These are phyloP conservation scores for Anthracocystis walkeri DNA, from an alignment of 1,284 basidiomycete genomes.

Conservation along the genomic window DNA sequence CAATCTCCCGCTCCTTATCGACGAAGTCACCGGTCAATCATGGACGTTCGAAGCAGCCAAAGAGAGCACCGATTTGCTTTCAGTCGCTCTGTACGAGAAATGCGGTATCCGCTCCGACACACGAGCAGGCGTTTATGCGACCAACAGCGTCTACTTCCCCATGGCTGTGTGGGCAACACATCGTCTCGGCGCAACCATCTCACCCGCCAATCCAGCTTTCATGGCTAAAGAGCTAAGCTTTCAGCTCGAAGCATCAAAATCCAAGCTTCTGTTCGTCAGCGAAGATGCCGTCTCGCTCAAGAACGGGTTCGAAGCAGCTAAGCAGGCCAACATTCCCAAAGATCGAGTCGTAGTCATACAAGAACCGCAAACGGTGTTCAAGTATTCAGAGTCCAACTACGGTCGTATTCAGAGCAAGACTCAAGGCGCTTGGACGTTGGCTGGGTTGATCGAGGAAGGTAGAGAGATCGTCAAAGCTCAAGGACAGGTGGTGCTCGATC, in stretches of 20 bases:
- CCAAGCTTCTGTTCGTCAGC: conserved; percentile 76
- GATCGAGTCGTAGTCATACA: conserved; percentile 66
- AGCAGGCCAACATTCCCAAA: conserved; percentile 73
- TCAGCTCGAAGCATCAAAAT: conserved; percentile 72
- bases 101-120: conserved; percentile 46
- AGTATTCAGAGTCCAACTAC: conserved; percentile 43
- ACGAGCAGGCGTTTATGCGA: conserved; percentile 47
- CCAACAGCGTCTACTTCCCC: conserved; percentile 75
- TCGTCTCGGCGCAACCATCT: conserved; percentile 78
- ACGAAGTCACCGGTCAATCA: conserved; percentile 52
- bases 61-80: conserved; percentile 50
- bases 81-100: conserved; percentile 25
- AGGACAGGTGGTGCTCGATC: conserved; percentile 71
- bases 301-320: conserved; percentile 74
- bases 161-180: conserved; percentile 81
- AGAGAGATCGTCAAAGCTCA: conserved; percentile 72
- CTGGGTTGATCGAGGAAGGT: conserved; percentile 71
- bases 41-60: conserved; percentile 55
- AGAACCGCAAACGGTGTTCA: conserved; percentile 40
- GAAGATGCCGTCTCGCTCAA: conserved; percentile 71
- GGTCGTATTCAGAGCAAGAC: conserved; percentile 49
- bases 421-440: conserved; percentile 70
- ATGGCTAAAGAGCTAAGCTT: conserved; percentile 75
- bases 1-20: conserved; percentile 52
- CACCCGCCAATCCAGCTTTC: conserved; percentile 80